Base-by-base conservation (phyloP, 768 basidiomycete species). In the Phylloporus sp. region DNA sequence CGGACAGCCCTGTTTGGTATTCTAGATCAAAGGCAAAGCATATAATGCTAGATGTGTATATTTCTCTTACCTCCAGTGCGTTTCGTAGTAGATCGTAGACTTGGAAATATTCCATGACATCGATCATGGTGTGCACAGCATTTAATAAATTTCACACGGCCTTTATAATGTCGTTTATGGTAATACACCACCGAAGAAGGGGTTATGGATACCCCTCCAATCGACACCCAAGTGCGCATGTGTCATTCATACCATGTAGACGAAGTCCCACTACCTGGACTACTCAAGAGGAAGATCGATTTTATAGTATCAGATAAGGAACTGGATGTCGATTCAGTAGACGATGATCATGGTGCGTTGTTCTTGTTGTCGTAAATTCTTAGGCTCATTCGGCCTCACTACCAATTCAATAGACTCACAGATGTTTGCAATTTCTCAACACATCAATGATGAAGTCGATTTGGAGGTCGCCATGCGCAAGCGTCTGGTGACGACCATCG, bases 401-500 rank as follows among this genome's bases (percentile, higher is more conserved):
- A 11, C 22, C 12, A 2, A 4, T 15, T 6, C 2, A 18, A 43
- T 36, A 67, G 65, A 52, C 13, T 43, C 58, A 32, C 48, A 39
- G 26, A 54, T 53, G 15, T 40, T 45, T 36, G 39, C 58, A 20
- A 40, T 61, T 26, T 49, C 48, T 53, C 61, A 47, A 16, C 42
- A 56, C 42, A 50, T 70, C 35, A 31, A 44, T 3, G 72, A 79
- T 34, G 78, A 79, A 51, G 49, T 79, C 2, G 67, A 72, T 55
- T 59, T 77, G 32, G 77, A 79, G 52, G 68, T 80, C 18, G 62
- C 71, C 18, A 57, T 79, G 18, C 69, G 76, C 34, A 59, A 72
- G 49, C 69, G 76, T 20, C 63, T 79, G 40, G 64, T 65, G 11
- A 67, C 66, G n/a, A 73, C 75, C 10, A 63, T 76, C 2, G 66